Evolutionary conservation across 805 yeast genomes (phyloP), one percentile per base, ranked within the genome.

Genomic region (Barnettozyma californica): DNA sequence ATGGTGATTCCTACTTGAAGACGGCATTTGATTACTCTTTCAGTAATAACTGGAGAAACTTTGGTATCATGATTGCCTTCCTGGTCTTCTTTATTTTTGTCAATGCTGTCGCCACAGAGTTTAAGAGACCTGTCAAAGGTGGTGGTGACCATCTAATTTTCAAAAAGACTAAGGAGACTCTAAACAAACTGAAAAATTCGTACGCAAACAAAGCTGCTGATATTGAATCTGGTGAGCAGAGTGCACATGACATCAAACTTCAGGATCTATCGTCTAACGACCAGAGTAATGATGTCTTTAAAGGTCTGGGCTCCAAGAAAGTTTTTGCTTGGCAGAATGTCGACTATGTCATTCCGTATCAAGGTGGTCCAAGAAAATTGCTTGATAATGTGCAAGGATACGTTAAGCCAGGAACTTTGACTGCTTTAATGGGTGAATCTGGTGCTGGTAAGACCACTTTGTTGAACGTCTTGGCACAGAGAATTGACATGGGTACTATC

Each of bases 1-100:
- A 64, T 29, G 96, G 95, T 56, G 78, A 81, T 53, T 65, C 63
- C 33, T 87, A 84, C 59, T 54, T 87, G 48, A 52, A 53, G 5
- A 57, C 57, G 3, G 62, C 80, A 9, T 87, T 65, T 64, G 60
- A 65, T 38, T 88, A 83, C 69, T 60, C 61, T 19, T 79, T 74
- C 58, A 53, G 65, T 19, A 87, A 88, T 64, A 74, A 77, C 44
- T 88, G 96, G 96, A 80, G 95, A 70, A 85, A 88, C 63, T 73
- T 84, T 49, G 96, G 90, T 59, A 78, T 84, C 50, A 50, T 77
- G 50, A 61, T 81, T 59, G 87, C 74, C 2, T 83, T 73, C 56
- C 63, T 67, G 25, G 50, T 80, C 31, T 71, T 81, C 60, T 82
- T 84, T 66, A 69, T 81, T 48, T 57, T 55, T 41, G 68, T 77